Percentiles rank a stretch among this genome's conserved stretches.
phyloP scores from a whole-genome alignment of 2,329 filamentous ascomycete species.

The Sarocladiaceae sp. region DNA sequence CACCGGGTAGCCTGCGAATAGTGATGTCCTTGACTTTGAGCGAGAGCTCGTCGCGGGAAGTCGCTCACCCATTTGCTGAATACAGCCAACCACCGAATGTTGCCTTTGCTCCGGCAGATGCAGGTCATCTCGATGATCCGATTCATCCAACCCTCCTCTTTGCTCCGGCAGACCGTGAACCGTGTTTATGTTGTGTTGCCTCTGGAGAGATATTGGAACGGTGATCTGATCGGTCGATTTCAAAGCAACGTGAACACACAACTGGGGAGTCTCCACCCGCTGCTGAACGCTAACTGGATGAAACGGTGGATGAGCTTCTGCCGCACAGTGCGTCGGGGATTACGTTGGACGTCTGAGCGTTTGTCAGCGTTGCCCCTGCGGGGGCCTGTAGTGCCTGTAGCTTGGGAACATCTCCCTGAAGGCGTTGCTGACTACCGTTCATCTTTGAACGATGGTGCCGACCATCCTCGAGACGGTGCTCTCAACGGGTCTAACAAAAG shows the following conservation, averaged over 20 bases:
- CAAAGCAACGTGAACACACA: constrained; percentile 8
- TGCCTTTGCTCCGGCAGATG: too few relatives aligned
- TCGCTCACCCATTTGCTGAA: too few relatives aligned
- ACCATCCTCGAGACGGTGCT: not conserved
- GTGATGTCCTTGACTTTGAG: too few relatives aligned
- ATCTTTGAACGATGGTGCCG: not conserved
- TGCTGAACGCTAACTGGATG: not conserved
- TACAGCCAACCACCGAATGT: too few relatives aligned
- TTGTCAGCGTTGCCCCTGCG: too few relatives aligned
- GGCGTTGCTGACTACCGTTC: not conserved
- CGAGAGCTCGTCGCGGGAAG: too few relatives aligned
- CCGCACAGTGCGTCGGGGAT: not conserved
- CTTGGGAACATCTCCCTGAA: too few relatives aligned
- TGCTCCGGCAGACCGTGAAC: not conserved
- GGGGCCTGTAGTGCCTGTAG: too few relatives aligned
- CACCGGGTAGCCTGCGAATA: too few relatives aligned
- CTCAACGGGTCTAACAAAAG: not conserved
- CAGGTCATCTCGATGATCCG: constrained; percentile 4
- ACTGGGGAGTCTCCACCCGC: not conserved
- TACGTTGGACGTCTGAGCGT: not conserved
- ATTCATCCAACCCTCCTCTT: not conserved
- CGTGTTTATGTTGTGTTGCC: not conserved
- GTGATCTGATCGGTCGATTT: constrained; percentile 9
- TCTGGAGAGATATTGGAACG: too few relatives aligned
- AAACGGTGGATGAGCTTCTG: not conserved